Conservation (phyloP, 2,329 filamentous ascomycete genomes). For the Ascochyta fabae region DNA sequence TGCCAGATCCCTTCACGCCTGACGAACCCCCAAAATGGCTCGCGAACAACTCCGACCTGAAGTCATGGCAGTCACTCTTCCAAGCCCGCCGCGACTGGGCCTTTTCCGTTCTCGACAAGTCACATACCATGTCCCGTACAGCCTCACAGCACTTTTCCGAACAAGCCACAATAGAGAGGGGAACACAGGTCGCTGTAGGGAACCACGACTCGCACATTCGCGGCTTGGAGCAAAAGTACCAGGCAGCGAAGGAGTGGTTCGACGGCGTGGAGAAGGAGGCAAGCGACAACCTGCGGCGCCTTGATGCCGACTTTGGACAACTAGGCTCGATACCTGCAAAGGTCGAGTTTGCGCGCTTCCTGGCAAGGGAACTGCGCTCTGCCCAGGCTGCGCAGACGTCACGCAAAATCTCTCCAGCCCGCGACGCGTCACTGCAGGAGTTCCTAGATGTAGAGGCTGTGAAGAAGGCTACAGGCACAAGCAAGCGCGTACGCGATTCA, state of each 20-base stretch:
- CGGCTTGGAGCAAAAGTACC: slow-evolving; percentile 73
- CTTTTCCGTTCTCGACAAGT: slow-evolving; percentile 71
- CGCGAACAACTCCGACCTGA: slow-evolving; percentile 76
- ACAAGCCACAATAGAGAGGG: slow-evolving; percentile 77
- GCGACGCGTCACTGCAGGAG: slow-evolving; percentile 40
- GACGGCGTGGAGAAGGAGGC: slow-evolving; percentile 72
- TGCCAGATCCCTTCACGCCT: slow-evolving; percentile 67
- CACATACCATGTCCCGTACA: slow-evolving; percentile 67
- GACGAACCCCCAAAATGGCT: slow-evolving; percentile 77
- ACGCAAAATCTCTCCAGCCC: slow-evolving; percentile 33
- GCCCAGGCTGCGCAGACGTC: slow-evolving; percentile 29
- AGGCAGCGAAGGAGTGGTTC: slow-evolving; percentile 74
- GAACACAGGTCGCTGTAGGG: slow-evolving; percentile 81
- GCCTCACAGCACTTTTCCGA: slow-evolving; percentile 72
- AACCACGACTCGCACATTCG: slow-evolving; percentile 81
- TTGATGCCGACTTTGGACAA: slow-evolving; percentile 72
- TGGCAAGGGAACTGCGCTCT: slow-evolving; percentile 44
- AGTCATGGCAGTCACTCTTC: slow-evolving; percentile 89
- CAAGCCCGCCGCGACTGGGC: slow-evolving; percentile 83
- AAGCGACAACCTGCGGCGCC: slow-evolving; percentile 65
- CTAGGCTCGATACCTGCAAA: slow-evolving; percentile 70
- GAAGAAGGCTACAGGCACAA: slow-evolving; percentile 72
- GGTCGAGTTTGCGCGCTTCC: slow-evolving; percentile 65
- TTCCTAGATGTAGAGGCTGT: slow-evolving; percentile 78
- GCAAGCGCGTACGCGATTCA: slow-evolving; percentile 66